These are phyloP conservation scores for Bipolaris victoriae DNA, from an alignment of 2,329 filamentous ascomycete species.

Conservation along the genomic window DNA sequence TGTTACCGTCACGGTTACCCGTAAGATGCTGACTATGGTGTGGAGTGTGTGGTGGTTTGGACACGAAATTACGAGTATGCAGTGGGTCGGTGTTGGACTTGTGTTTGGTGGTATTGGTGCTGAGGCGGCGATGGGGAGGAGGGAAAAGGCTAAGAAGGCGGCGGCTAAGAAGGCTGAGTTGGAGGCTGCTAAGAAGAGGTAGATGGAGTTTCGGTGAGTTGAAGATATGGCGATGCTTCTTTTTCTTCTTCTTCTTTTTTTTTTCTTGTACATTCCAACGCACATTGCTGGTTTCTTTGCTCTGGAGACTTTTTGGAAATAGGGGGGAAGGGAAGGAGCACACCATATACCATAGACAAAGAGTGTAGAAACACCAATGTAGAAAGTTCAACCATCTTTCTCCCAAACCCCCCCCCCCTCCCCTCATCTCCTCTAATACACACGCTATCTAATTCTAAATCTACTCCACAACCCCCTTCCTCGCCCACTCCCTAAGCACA, in stretches of 20 bases:
- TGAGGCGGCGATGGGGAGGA: constrained; percentile 79
- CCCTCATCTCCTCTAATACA: no score
- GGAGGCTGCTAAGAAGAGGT: constrained; percentile 15
- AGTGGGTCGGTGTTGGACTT: constrained; percentile 89
- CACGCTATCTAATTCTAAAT: no score
- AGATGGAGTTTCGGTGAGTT: not conserved
- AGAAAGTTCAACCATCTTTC: no score
- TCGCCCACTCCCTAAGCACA: constrained; percentile 84
- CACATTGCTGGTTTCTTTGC: no score
- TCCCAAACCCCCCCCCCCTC: no score
- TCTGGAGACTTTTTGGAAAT: no score
- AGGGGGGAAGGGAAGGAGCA: no score
- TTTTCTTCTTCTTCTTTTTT: no score
- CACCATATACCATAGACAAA: no score
- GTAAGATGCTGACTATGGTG: constrained; percentile 99
- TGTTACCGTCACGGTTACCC: constrained; percentile 94
- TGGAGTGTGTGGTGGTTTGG: constrained; percentile 94
- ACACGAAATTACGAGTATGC: constrained; percentile 82
- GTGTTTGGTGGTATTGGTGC: constrained; percentile 96
- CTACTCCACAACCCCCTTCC: constrained; percentile 49
- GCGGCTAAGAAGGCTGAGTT: constrained; percentile 58
- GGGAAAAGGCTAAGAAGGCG: constrained; percentile 84
- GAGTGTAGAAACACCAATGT: no score
- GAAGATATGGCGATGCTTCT: no score
- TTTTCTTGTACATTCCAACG: no score